phyloP scores from a whole-genome alignment of 2,329 filamentous ascomycete species.

The Phoma sp. region DNA sequence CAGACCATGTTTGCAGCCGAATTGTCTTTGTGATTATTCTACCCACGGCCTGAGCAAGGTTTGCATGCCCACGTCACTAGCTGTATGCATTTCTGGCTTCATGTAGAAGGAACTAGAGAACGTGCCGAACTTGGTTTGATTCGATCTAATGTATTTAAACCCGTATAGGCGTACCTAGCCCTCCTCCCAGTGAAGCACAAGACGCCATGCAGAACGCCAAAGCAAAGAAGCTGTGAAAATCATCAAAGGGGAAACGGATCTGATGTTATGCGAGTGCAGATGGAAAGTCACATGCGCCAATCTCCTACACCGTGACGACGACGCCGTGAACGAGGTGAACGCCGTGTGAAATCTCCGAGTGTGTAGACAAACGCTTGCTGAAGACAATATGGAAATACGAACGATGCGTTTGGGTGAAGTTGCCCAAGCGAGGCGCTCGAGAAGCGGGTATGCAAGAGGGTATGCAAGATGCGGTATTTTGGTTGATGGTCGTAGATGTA shows the following conservation, averaged over 20 bases:
- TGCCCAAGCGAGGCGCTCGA: neutral
- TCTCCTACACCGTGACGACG: neutral
- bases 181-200: too few species aligned
- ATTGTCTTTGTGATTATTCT: too few species aligned
- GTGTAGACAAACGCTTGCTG: conserved; percentile 4
- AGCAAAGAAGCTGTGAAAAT: neutral
- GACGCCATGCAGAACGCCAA: neutral
- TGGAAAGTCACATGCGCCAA: neutral
- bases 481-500: neutral
- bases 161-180: too few species aligned
- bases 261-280: neutral
- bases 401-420: neutral
- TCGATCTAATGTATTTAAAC: too few species aligned
- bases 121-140: too few species aligned
- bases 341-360: neutral
- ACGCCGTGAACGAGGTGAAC: neutral
- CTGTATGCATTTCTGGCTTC: too few species aligned
- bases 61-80: too few species aligned
- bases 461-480: neutral
- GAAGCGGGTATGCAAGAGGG: neutral
- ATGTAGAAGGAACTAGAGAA: too few species aligned
- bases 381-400: neutral
- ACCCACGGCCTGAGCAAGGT: too few species aligned
- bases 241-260: neutral
- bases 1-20: too few species aligned